These are phyloP conservation scores for Alternaria sp. DNA, from an alignment of 2,329 filamentous ascomycete species.

Conservation along the genomic window DNA sequence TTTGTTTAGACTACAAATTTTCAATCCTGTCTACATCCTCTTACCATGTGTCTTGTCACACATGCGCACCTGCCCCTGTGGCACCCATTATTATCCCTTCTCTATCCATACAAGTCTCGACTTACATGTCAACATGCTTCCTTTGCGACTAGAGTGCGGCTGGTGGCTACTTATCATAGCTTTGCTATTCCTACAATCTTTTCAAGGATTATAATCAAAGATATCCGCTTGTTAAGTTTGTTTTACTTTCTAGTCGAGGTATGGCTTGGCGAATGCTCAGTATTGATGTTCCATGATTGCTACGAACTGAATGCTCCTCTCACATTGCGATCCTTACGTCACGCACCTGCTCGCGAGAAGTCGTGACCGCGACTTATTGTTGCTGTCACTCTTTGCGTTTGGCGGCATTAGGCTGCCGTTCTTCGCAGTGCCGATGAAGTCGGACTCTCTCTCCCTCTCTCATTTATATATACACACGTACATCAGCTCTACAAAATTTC, in stretches of 20 bases:
- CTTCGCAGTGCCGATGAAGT: too few relatives aligned
- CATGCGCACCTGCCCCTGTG: neutral
- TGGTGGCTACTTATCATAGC: neutral
- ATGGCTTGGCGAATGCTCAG: neutral
- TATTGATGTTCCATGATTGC: neutral
- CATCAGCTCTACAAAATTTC: too few relatives aligned
- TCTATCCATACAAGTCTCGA: neutral
- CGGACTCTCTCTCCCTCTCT: too few relatives aligned
- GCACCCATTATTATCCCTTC: neutral
- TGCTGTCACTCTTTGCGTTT: neutral
- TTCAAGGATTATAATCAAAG: slow-evolving; percentile 2
- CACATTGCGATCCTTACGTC: neutral
- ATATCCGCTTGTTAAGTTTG: neutral
- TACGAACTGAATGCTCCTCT: neutral
- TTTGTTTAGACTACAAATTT: slow-evolving; percentile 51
- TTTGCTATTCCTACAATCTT: slow-evolving; percentile 3
- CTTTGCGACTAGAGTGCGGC: neutral
- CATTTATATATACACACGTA: too few relatives aligned
- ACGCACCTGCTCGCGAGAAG: neutral
- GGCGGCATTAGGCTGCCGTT: neutral
- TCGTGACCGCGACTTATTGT: neutral
- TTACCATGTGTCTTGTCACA: slow-evolving; percentile 9
- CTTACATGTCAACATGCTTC: neutral
- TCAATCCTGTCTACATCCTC: slow-evolving; percentile 46
- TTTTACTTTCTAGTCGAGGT: too few relatives aligned